These are phyloP conservation scores for Dendrothele bispora DNA, from an alignment of 768 basidiomycete genomes.

Conservation along the genomic window DNA sequence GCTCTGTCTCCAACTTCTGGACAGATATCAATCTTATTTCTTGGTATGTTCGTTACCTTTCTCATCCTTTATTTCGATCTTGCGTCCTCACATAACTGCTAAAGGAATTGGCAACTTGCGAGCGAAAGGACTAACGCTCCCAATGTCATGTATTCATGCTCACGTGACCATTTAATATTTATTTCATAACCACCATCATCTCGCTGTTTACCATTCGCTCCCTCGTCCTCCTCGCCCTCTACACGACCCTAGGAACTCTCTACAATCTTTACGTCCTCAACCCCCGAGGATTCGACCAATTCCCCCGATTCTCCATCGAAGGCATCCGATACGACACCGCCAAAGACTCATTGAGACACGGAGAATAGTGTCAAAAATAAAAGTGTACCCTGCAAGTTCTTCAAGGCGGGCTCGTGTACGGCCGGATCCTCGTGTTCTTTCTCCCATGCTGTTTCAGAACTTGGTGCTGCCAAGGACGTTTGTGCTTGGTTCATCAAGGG, in stretches of 20 bases:
- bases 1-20: too few species aligned
- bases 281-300: constrained; percentile 68
- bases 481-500: constrained; percentile 95
- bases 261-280: constrained; percentile 80
- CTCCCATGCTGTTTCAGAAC: constrained; percentile 74
- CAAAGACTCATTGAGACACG: too few species aligned
- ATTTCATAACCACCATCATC: too few species aligned
- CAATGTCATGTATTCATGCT: too few species aligned
- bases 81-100: too few species aligned
- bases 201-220: constrained; percentile 35
- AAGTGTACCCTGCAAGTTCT: constrained; percentile 98
- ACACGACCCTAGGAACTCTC: constrained; percentile 66
- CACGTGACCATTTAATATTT: too few species aligned
- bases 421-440: constrained; percentile 96
- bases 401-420: constrained; percentile 90
- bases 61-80: too few species aligned
- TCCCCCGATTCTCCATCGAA: constrained; percentile 64
- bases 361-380: too few species aligned
- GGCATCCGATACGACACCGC: constrained; percentile 53
- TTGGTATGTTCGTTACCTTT: too few species aligned
- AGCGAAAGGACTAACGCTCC: too few species aligned
- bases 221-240: constrained; percentile 57
- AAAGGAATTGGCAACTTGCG: too few species aligned
- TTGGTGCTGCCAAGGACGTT: constrained; percentile 77
- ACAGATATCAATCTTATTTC: too few species aligned